A percentile compares a stretch with the other conserved stretches of the same genome.
Conservation (phyloP, 306 rosid species). For the Amphicarpaea edgeworthii region DNA sequence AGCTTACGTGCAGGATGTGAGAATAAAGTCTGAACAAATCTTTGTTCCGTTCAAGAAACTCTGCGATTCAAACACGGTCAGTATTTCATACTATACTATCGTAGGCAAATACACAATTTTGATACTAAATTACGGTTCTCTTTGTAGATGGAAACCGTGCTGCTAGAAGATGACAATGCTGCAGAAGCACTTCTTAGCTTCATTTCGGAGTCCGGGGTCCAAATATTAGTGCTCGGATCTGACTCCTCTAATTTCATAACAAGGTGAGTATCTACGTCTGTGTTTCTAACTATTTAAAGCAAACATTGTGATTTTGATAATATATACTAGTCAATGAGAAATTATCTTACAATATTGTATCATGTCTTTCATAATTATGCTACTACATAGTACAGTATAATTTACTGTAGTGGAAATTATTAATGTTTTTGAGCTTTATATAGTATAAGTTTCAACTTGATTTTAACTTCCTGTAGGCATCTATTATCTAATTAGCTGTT, state of each 20-base stretch:
- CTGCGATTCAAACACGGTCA: slow-evolving; percentile 63
- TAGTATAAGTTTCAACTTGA: slow-evolving; percentile 21
- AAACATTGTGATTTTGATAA: slow-evolving; percentile 1
- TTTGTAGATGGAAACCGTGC: slow-evolving; percentile 76
- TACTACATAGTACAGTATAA: background rate
- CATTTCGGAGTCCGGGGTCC: slow-evolving; percentile 64
- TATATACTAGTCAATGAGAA: slow-evolving; percentile 5
- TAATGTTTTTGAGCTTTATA: slow-evolving; percentile 18
- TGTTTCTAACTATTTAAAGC: slow-evolving; percentile 27
- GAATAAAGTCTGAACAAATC: slow-evolving; percentile 64
- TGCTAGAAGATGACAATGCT: slow-evolving; percentile 80
- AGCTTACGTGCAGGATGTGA: slow-evolving; percentile 67
- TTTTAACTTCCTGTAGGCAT: slow-evolving; percentile 21
- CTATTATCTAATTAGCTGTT: slow-evolving; percentile 6
- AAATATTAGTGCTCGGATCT: slow-evolving; percentile 74
- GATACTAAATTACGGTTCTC: too few relatives aligned
- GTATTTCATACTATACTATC: background rate
- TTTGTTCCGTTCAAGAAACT: slow-evolving; percentile 69
- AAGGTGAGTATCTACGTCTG: too few relatives aligned
- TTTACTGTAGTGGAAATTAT: background rate
- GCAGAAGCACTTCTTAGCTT: slow-evolving; percentile 77
- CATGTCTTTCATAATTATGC: background rate
- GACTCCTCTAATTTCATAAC: slow-evolving; percentile 66
- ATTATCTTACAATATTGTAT: background rate
- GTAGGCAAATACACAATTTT: background rate